Evolutionary conservation across 2,329 filamentous ascomycete species (phyloP).

Genomic region (Cadophora sp.): DNA sequence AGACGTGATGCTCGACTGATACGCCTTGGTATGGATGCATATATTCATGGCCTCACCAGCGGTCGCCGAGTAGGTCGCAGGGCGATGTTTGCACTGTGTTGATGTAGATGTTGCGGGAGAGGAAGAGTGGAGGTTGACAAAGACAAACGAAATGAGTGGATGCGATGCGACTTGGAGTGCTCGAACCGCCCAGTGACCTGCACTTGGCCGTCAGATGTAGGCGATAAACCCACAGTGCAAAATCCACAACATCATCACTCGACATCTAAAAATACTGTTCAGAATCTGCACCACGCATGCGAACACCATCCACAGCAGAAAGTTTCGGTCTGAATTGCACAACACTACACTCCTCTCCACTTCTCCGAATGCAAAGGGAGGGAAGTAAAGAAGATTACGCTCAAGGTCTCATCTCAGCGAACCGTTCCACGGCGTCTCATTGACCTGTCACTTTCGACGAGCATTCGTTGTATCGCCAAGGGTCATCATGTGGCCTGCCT

Average conservation of each 20-base stretch:
- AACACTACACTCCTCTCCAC: background rate
- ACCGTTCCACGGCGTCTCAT: conserved; percentile 7
- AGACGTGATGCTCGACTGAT: background rate
- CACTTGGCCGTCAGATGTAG: background rate
- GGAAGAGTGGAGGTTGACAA: background rate
- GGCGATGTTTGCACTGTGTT: conserved; percentile 7
- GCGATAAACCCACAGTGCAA: background rate
- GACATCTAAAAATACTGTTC: conserved; percentile 13
- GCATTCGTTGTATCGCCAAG: background rate
- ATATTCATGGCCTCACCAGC: conserved; percentile 16
- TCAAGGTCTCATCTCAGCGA: conserved; percentile 11
- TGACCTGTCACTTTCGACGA: conserved; percentile 27
- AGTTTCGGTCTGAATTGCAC: background rate
- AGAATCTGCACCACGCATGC: conserved; percentile 1
- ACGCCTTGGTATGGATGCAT: conserved; percentile 28
- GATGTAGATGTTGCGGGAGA: conserved; percentile 10
- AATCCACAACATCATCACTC: conserved; percentile 1
- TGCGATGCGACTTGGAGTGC: background rate
- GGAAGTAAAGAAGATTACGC: background rate
- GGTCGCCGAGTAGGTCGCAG: conserved; percentile 28
- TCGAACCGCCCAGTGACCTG: conserved; percentile 10
- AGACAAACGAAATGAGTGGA: conserved; percentile 4
- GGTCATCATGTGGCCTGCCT: conserved; percentile 21
- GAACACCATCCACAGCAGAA: background rate
- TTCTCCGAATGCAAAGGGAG: conserved; percentile 3